Evolutionary conservation across 2,329 filamentous ascomycete species (phyloP).

Genomic region (Rachicladosporium sp.): DNA sequence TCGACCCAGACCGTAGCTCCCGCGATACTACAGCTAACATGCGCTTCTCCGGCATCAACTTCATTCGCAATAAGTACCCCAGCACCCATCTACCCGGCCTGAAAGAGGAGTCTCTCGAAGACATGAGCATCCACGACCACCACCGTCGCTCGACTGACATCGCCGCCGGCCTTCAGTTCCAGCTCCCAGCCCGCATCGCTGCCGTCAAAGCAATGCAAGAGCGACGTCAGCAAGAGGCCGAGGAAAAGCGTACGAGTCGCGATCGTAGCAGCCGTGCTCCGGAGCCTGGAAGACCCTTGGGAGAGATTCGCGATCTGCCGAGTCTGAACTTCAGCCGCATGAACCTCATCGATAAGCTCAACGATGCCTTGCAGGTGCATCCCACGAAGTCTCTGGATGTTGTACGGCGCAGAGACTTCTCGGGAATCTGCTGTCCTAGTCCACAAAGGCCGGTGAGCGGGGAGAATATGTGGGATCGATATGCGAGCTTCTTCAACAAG

Average conservation of each 20-base stretch:
- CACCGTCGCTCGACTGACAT: slow-evolving; percentile 7
- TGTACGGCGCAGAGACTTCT: slow-evolving; percentile 18
- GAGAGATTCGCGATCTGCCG: slow-evolving; percentile 30
- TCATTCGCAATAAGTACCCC: slow-evolving; percentile 15
- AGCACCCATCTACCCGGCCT: slow-evolving; percentile 31
- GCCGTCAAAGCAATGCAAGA: slow-evolving; percentile 26
- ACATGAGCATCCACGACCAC: slow-evolving; percentile 27
- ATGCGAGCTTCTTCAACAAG: slow-evolving; percentile 33
- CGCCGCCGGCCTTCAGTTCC: slow-evolving; percentile 14
- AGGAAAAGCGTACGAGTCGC: slow-evolving; percentile 18
- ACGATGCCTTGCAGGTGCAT: slow-evolving; percentile 25
- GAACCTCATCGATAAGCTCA: slow-evolving; percentile 33
- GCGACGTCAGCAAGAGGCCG: slow-evolving; percentile 19
- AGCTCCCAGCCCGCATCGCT: slow-evolving; percentile 21
- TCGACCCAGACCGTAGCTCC: slow-evolving; percentile 9
- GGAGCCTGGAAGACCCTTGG: slow-evolving; percentile 20
- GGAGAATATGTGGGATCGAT: slow-evolving; percentile 30
- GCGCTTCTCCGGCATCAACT: slow-evolving; percentile 11
- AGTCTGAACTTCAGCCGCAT: slow-evolving; percentile 37
- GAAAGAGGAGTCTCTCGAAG: slow-evolving; percentile 38
- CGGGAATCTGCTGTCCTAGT: slow-evolving; percentile 20
- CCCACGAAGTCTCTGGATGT: slow-evolving; percentile 27
- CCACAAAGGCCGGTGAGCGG: slow-evolving; percentile 26
- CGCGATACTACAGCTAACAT: slow-evolving; percentile 18
- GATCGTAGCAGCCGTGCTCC: slow-evolving; percentile 13